Conservation (phyloP, 345 rosid genomes). For the Passiflora organensis region DNA sequence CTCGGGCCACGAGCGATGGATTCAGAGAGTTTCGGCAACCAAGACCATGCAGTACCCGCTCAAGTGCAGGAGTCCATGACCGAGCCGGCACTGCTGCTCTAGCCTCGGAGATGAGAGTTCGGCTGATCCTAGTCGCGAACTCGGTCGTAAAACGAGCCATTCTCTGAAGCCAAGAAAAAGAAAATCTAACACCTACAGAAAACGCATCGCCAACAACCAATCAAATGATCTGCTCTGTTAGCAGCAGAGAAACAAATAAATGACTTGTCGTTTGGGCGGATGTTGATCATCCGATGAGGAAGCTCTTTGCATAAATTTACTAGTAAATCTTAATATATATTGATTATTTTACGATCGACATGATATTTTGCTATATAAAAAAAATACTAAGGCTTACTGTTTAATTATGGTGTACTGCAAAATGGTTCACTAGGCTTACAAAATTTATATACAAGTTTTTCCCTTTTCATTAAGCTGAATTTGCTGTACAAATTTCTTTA, state of each 20-base stretch:
- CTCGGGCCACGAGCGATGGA: constrained; percentile 65
- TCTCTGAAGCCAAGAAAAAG: no score
- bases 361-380: no score
- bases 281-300: no score
- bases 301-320: no score
- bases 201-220: no score
- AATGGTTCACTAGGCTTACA: not conserved
- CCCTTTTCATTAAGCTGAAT: constrained; percentile 5
- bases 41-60: constrained; percentile 56
- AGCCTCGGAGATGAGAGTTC: constrained; percentile 52
- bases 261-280: no score
- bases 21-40: constrained; percentile 41
- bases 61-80: constrained; percentile 59
- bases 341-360: no score
- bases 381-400: not conserved
- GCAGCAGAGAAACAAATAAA: no score
- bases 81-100: constrained; percentile 34
- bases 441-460: constrained; percentile 5
- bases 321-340: no score
- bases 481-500: constrained; percentile 14
- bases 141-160: constrained; percentile 37
- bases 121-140: constrained; percentile 55
- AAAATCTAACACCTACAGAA: no score
- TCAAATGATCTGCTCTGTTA: no score
- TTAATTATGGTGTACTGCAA: not conserved